Evolutionary conservation across 176 grass and related monocot genomes (phyloP).

Genomic region (Sorghum bicolor): Sorghum_bicolor_NCBIv3 NC_012876.2:38045501-38046000

Average conservation of each 20-base stretch:
- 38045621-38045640: neutral
- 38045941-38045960: neutral
- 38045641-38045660: neutral
- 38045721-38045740: neutral
- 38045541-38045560: conserved; percentile 68
- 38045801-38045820: neutral
- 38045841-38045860: neutral
- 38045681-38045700: neutral
- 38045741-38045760: neutral
- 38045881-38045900: neutral
- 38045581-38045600: conserved; percentile 51
- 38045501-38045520: conserved; percentile 41
- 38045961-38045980: neutral
- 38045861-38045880: neutral
- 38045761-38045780: neutral
- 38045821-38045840: neutral
- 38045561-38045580: conserved; percentile 67
- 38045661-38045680: neutral
- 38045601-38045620: conserved; percentile 6
- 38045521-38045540: conserved; percentile 77
- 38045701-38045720: neutral
- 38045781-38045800: neutral
- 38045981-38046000: too few relatives aligned
- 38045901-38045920: neutral
- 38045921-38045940: neutral